These are phyloP conservation scores for Metschnikowia baotianmanensis DNA, from an alignment of 805 yeast species.

Conservation along the genomic window DNA sequence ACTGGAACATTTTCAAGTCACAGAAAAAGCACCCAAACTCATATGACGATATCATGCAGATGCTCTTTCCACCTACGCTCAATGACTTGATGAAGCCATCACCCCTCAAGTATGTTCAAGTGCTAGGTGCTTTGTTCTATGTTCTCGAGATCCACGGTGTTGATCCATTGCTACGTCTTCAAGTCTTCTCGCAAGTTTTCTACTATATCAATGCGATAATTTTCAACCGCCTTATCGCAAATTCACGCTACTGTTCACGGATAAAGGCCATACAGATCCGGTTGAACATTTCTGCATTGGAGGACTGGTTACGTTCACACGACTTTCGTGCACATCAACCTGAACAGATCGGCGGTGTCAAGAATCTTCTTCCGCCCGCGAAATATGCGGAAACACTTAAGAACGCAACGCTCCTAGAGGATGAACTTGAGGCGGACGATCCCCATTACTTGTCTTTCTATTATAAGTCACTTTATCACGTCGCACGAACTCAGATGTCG, in stretches of 20 bases:
- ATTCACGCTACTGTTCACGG: conserved; percentile 71
- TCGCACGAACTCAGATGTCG: conserved; percentile 64
- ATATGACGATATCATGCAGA: conserved; percentile 70
- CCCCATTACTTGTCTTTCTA: conserved; percentile 55
- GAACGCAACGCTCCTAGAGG: conserved; percentile 26
- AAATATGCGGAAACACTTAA: background rate
- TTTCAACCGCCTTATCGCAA: conserved; percentile 70
- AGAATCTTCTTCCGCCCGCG: conserved; percentile 17
- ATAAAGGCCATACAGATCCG: conserved; percentile 87
- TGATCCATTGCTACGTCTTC: conserved; percentile 73
- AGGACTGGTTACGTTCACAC: conserved; percentile 87
- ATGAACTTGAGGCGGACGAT: conserved; percentile 24
- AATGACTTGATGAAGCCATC: conserved; percentile 82
- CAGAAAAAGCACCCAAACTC: conserved; percentile 46
- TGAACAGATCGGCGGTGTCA: conserved; percentile 31
- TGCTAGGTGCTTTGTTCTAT: conserved; percentile 83
- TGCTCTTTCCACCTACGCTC: conserved; percentile 82
- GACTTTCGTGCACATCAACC: conserved; percentile 45
- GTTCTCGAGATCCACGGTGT: conserved; percentile 80
- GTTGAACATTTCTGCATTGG: conserved; percentile 78
- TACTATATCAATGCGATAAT: conserved; percentile 72
- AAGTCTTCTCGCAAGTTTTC: conserved; percentile 72
- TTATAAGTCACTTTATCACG: conserved; percentile 60
- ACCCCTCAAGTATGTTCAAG: conserved; percentile 80
- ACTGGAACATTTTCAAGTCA: conserved; percentile 52